Conservation (phyloP, 192 early-diverging fungal species). For the Jimgerdemannia flammicorona region DNA sequence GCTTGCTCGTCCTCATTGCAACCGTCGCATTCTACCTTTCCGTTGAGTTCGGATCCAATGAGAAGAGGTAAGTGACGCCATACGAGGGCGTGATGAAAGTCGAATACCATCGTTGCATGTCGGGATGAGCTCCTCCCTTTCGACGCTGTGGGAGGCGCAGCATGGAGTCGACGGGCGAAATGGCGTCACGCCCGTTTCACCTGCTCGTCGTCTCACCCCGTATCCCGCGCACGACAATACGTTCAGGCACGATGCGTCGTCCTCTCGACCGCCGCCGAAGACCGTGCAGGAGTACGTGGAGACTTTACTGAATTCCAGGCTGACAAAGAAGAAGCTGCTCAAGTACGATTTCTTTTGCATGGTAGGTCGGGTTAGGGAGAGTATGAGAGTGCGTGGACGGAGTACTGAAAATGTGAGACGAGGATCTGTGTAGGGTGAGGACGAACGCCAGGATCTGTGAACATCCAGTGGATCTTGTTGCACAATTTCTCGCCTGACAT, state of each 20-base stretch:
- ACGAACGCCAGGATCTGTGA: too few relatives aligned
- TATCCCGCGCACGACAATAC: not conserved
- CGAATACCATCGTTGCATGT: not conserved
- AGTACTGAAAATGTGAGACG: too few relatives aligned
- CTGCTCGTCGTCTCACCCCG: not conserved
- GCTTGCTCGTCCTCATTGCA: not conserved
- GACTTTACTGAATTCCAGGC: not conserved
- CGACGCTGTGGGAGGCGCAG: too few relatives aligned
- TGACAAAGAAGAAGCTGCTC: not conserved
- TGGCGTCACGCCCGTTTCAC: too few relatives aligned
- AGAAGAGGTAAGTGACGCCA: not conserved
- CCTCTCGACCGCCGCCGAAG: not conserved
- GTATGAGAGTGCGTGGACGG: not conserved
- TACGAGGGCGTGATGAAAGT: not conserved
- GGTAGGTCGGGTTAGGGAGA: not conserved
- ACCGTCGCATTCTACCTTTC: not conserved
- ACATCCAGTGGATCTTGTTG: too few relatives aligned
- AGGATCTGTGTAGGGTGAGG: too few relatives aligned
- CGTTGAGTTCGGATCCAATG: not conserved
- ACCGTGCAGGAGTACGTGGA: not conserved
- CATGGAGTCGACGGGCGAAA: too few relatives aligned
- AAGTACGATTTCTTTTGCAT: slow-evolving; percentile 4
- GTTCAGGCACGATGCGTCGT: not conserved
- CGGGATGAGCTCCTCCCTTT: too few relatives aligned
- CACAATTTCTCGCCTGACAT: too few relatives aligned